Base-by-base conservation (phyloP, 2,329 filamentous ascomycete genomes). In the Pseudogymnoascus pannorum region DNA sequence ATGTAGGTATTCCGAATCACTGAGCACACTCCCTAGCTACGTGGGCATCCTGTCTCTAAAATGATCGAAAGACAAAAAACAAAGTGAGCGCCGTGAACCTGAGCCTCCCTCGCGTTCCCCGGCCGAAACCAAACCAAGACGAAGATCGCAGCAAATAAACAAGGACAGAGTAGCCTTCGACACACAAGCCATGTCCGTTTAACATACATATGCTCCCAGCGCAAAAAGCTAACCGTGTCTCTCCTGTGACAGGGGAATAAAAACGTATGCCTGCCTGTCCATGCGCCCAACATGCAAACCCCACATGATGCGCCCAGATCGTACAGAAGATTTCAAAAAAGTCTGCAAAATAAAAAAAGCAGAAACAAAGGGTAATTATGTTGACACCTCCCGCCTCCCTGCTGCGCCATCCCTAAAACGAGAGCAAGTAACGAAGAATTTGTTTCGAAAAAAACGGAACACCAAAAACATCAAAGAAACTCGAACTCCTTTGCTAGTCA, bases 381-480 rank as follows among this genome's bases (percentile, higher is more conserved):
- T 51, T 29, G 44, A 51, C n/a, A 29, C 4, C 44, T 6, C 8
- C 44, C 33, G 14, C 8, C 22, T 5, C 6, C 44, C 44, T 29
- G 8, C 44, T 51, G 44, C 44, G 44, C 44, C 44, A 29, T 51
- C 44, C 44, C 44, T 51, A 51, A 51, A 51, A 29, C 29, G 44
- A 51, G 44, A 51, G 44, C 44, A 29, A 29, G 44, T 29, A 51
- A 29, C 44, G 44, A 51, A 51, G 24, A 29, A 16, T 51, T 51
- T 51, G 44, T 51, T 18, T 29, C n/a, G 14, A 18, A 51, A 51
- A 51, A 42, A 16, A 24, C 5, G 8, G 8, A 51, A 29, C 44
- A 51, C 58, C 59, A 60, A 63, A 60, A 35, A 29, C 58, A 26
- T 18, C 42, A 54, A 24, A 16, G 24, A 51, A 51, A 51, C 3